Conservation (phyloP, 768 basidiomycete genomes). For the Lyophyllum shimeji region DNA sequence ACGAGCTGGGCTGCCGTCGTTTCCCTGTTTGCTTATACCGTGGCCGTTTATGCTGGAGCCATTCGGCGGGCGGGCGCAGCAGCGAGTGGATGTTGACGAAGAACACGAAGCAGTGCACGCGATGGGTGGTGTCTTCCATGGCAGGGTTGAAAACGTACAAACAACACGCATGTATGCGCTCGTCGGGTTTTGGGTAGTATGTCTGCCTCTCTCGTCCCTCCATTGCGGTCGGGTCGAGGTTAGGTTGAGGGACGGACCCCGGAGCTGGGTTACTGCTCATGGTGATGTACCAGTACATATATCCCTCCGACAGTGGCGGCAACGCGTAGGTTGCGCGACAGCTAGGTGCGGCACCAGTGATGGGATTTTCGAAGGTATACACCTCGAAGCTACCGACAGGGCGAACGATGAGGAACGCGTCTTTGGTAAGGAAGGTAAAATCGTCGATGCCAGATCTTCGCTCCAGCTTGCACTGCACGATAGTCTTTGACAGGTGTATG, state of each 20-base stretch:
- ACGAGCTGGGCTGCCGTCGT: background rate
- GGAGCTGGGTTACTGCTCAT: slow-evolving; percentile 53
- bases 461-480: slow-evolving; percentile 38
- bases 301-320: slow-evolving; percentile 42
- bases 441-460: slow-evolving; percentile 48
- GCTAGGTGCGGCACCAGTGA: slow-evolving; percentile 26
- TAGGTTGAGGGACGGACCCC: slow-evolving; percentile 33
- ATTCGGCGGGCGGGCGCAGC: slow-evolving; percentile 22
- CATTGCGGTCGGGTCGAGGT: slow-evolving; percentile 12
- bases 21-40: background rate
- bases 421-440: slow-evolving; percentile 47
- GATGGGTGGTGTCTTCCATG: slow-evolving; percentile 31
- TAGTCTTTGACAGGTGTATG: background rate
- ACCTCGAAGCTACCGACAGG: slow-evolving; percentile 49
- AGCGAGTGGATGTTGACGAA: slow-evolving; percentile 47
- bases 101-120: slow-evolving; percentile 49
- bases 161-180: slow-evolving; percentile 51
- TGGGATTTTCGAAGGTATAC: slow-evolving; percentile 44
- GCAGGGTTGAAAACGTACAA: slow-evolving; percentile 45
- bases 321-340: slow-evolving; percentile 39
- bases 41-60: slow-evolving; percentile 5
- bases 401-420: slow-evolving; percentile 46
- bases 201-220: slow-evolving; percentile 25
- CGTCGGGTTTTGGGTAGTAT: slow-evolving; percentile 46
- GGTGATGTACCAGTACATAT: slow-evolving; percentile 54